Conservation (phyloP, 2,329 filamentous ascomycete genomes). For the Aspergillus viridinutans region DNA sequence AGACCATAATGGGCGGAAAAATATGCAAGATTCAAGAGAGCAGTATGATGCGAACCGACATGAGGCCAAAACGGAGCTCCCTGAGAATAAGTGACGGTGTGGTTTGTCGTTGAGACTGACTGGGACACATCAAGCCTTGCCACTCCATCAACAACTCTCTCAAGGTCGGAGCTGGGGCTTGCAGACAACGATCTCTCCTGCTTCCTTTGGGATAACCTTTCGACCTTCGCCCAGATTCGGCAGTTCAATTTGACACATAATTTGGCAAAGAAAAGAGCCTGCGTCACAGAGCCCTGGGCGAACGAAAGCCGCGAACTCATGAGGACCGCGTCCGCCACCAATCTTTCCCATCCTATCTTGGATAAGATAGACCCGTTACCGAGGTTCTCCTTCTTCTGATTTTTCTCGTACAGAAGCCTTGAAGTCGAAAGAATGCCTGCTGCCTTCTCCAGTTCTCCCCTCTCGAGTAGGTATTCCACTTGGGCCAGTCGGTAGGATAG, state of each 20-base stretch:
- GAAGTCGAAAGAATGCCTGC: slow-evolving; percentile 30
- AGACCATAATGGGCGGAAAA: slow-evolving; percentile 81
- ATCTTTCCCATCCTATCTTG: slow-evolving; percentile 47
- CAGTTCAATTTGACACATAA: slow-evolving; percentile 47
- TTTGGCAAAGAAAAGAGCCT: slow-evolving; percentile 47
- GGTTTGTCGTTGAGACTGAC: slow-evolving; percentile 29
- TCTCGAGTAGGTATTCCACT: slow-evolving; percentile 68
- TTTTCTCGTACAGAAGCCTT: slow-evolving; percentile 29
- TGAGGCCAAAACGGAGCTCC: slow-evolving; percentile 76
- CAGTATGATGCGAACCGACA: slow-evolving; percentile 67
- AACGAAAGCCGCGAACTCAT: slow-evolving; percentile 63
- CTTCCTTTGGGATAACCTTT: slow-evolving; percentile 40
- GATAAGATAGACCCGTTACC: slow-evolving; percentile 34
- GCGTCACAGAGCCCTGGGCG: slow-evolving; percentile 47
- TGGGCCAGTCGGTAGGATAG: slow-evolving; percentile 65
- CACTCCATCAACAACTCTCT: slow-evolving; percentile 35
- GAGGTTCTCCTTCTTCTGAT: slow-evolving; percentile 25
- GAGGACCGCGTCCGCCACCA: slow-evolving; percentile 58
- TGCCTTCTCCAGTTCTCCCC: slow-evolving; percentile 62
- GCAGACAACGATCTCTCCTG: slow-evolving; percentile 23
- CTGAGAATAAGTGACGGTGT: slow-evolving; percentile 44
- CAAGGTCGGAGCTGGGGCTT: slow-evolving; percentile 27
- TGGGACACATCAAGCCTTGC: slow-evolving; percentile 38
- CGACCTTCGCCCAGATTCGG: slow-evolving; percentile 49
- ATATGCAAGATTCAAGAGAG: slow-evolving; percentile 68